phyloP scores from a whole-genome alignment of 768 basidiomycete genomes.

The Daedaleopsis sinensis region DNA sequence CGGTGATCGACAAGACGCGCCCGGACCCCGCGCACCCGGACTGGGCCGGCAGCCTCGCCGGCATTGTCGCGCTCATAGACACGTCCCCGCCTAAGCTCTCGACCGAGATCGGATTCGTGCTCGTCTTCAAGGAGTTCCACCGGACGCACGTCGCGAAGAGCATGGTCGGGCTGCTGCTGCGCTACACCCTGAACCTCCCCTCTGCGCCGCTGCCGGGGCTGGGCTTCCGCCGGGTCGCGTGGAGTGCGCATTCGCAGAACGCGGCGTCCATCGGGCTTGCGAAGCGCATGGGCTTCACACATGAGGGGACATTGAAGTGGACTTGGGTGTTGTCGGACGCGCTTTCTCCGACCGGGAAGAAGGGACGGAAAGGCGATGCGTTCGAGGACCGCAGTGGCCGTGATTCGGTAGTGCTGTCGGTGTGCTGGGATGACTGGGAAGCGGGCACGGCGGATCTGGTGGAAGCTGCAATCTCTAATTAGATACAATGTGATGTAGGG shows the following conservation, averaged over 20 bases:
- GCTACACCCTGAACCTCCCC: conserved; percentile 29
- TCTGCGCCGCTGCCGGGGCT: conserved; percentile 33
- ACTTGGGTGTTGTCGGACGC: conserved; percentile 35
- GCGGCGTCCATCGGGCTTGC: conserved; percentile 41
- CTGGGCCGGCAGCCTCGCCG: conserved; percentile 40
- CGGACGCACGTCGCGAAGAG: conserved; percentile 47
- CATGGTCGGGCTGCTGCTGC: conserved; percentile 37
- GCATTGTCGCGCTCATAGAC: conserved; percentile 41
- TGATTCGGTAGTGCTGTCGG: conserved; percentile 50
- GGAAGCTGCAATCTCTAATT: too few species aligned
- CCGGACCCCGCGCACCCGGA: conserved; percentile 31
- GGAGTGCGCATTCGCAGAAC: conserved; percentile 44
- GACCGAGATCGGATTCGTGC: conserved; percentile 43
- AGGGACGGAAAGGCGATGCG: conserved; percentile 28
- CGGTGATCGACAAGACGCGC: conserved; percentile 43
- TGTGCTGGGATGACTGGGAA: conserved; percentile 70
- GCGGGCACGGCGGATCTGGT: conserved; percentile 15
- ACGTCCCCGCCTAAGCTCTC: conserved; percentile 32
- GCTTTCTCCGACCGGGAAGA: conserved; percentile 28
- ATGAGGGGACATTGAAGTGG: conserved; percentile 47
- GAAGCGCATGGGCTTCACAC: conserved; percentile 47
- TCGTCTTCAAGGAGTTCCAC: conserved; percentile 42
- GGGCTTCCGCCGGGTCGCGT: conserved; percentile 52
- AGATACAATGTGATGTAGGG: too few species aligned
- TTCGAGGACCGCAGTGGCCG: background rate